These are phyloP conservation scores for Tylopilus felleus DNA, from an alignment of 768 basidiomycete genomes.

Conservation along the genomic window DNA sequence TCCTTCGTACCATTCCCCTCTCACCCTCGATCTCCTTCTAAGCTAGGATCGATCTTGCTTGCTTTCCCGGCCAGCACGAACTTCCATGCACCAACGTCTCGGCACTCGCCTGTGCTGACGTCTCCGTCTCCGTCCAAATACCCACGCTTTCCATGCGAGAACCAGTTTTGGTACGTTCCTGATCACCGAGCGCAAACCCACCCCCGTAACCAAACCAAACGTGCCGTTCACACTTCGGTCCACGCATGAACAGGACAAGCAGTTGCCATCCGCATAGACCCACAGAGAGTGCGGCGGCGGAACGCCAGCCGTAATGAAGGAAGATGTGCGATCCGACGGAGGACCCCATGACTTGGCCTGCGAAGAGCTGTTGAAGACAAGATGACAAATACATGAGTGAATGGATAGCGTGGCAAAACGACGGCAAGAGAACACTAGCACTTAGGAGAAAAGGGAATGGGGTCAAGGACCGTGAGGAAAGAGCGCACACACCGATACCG, in stretches of 20 bases:
- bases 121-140: not conserved
- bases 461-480: not conserved
- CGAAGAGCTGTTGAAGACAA: constrained; percentile 22
- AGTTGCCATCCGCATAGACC: constrained; percentile 35
- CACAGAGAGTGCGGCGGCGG: constrained; percentile 32
- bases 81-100: constrained; percentile 6
- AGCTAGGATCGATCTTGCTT: not conserved
- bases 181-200: constrained; percentile 31
- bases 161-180: not conserved
- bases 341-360: constrained; percentile 43
- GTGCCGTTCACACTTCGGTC: constrained; percentile 34
- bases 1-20: not conserved
- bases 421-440: not conserved
- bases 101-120: not conserved
- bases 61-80: constrained; percentile 5
- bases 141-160: not conserved
- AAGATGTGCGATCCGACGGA: constrained; percentile 41
- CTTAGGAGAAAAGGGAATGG: not conserved
- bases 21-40: not conserved
- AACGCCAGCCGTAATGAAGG: constrained; percentile 38
- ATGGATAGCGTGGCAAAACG: not conserved
- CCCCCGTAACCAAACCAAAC: constrained; percentile 64
- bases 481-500: constrained; percentile 22
- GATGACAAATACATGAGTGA: not conserved
- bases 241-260: constrained; percentile 35